Conservation (phyloP, 352 stramenopile species). For the Globisporangium canariense region DNA sequence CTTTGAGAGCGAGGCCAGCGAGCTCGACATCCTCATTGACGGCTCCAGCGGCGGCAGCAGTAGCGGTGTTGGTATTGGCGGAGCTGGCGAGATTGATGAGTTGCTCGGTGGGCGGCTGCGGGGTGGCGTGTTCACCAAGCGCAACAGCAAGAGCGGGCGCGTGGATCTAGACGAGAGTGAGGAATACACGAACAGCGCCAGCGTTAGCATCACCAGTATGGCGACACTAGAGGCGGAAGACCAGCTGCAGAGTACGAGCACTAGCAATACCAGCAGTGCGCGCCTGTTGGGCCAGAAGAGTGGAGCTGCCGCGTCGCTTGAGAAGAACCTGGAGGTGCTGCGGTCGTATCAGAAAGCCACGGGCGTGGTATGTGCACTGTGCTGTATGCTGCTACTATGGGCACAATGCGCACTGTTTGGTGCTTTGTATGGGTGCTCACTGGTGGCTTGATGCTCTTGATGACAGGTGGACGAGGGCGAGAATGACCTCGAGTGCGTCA, state of each 20-base stretch:
- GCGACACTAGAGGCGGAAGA: slow-evolving; percentile 11
- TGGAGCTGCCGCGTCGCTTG: slow-evolving; percentile 8
- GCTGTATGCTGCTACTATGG: background rate
- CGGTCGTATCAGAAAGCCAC: slow-evolving; percentile 68
- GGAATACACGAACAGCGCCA: background rate
- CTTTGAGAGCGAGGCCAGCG: slow-evolving; percentile 26
- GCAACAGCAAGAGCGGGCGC: slow-evolving; percentile 15
- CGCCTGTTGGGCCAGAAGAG: slow-evolving; percentile 15
- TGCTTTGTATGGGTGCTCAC: background rate
- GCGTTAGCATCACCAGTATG: slow-evolving; percentile 1
- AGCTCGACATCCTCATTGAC: slow-evolving; percentile 42
- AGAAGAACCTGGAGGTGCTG: slow-evolving; percentile 44
- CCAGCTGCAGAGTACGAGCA: slow-evolving; percentile 11
- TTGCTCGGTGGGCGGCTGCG: slow-evolving; percentile 10
- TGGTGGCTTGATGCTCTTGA: no score
- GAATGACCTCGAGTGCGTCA: slow-evolving; percentile 84
- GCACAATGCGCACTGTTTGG: no score
- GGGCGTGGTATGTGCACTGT: slow-evolving; percentile 36
- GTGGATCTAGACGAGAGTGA: background rate
- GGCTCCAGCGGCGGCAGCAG: slow-evolving; percentile 9
- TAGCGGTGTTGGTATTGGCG: slow-evolving; percentile 2
- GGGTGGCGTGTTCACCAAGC: slow-evolving; percentile 17
- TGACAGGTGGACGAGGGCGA: slow-evolving; percentile 52
- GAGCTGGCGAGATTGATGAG: slow-evolving; percentile 10
- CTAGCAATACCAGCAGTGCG: background rate